Base-by-base conservation (phyloP, 345 rosid genomes). In the Eucalyptus tenuipes region DNA sequence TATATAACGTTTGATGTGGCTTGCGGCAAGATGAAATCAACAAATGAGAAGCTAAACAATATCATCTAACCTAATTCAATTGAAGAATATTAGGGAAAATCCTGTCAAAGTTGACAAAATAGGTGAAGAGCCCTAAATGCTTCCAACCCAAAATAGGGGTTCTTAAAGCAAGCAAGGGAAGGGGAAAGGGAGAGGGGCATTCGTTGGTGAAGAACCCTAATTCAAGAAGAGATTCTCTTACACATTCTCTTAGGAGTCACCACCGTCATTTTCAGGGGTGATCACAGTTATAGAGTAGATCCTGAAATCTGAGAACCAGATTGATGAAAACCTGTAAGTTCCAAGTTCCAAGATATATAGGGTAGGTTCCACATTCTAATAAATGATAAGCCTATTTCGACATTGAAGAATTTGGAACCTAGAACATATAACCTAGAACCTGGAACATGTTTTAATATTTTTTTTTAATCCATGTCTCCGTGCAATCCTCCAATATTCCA, bases 381-480 rank as follows among this genome's bases (percentile, higher is more conserved):
- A 7, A 52, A 7, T 52, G 55, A 16, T 4, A 1, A 50, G 2
- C 1, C 8, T 50, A 1, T 50, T 50, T 50, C 8, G 8, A 50
- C 0, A 16, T 50, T 7, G 8, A 50, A 8, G 20, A 6, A 50
- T 50, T 0, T 16, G 4, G 7, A 50, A 52, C 9, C 2, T 18
- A 44, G 9, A 44, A 44, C 9, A 7, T 2, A 2, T 44, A 44
- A 44, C 8, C 45, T 44, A 17, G 0, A 52, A 52, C 2, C 55
- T 7, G 0, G 0, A 52, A 17, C 2, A 1, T 1, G 55, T 52
- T 52, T 52, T 52, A 18, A 52, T 52, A 18, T 52, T 52, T 52
- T 52, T 52, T 52, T 4, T 52, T 0, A 0, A 0, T 52, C 0
- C 55, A 52, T 52, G 0, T 52, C 0, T 18, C 0, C 2, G 0